These are phyloP conservation scores for Phytophthora cryptogea DNA, from an alignment of 352 stramenopile genomes.

Conservation along the genomic window DNA sequence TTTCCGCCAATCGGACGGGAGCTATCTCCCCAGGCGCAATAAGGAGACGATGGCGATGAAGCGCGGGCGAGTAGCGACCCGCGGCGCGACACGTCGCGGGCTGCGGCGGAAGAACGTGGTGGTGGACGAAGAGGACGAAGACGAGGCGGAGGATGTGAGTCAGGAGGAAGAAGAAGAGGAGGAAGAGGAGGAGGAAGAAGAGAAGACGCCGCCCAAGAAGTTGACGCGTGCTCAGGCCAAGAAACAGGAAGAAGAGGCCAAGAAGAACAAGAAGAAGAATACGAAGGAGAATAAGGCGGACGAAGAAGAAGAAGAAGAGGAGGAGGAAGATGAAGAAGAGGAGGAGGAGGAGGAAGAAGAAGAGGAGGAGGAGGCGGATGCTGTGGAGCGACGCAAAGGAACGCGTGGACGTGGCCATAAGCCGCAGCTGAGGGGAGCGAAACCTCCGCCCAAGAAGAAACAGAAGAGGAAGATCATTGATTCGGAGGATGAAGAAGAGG, in stretches of 20 bases:
- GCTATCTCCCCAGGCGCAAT: neutral
- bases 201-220: conserved; percentile 37
- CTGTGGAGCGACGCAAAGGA: conserved; percentile 24
- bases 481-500: conserved; percentile 40
- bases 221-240: conserved; percentile 41
- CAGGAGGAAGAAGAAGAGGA: conserved; percentile 41
- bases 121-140: conserved; percentile 64
- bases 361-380: conserved; percentile 39
- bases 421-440: conserved; percentile 28
- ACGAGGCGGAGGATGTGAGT: conserved; percentile 24
- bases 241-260: conserved; percentile 38
- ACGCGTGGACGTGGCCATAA: conserved; percentile 19
- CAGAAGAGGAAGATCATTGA: conserved; percentile 42
- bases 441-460: conserved; percentile 37
- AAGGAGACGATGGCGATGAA: conserved; percentile 42
- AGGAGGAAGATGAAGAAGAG: conserved; percentile 51
- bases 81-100: conserved; percentile 50
- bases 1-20: conserved; percentile 12
- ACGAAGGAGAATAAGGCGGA: conserved; percentile 34
- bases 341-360: conserved; percentile 47
- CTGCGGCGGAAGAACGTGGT: conserved; percentile 81
- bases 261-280: conserved; percentile 39
- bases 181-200: conserved; percentile 36
- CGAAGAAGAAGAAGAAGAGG: conserved; percentile 35
- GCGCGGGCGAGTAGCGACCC: conserved; percentile 51